Evolutionary conservation across 306 rosid species (phyloP).

Genomic region (Ziziphus jujuba): DNA sequence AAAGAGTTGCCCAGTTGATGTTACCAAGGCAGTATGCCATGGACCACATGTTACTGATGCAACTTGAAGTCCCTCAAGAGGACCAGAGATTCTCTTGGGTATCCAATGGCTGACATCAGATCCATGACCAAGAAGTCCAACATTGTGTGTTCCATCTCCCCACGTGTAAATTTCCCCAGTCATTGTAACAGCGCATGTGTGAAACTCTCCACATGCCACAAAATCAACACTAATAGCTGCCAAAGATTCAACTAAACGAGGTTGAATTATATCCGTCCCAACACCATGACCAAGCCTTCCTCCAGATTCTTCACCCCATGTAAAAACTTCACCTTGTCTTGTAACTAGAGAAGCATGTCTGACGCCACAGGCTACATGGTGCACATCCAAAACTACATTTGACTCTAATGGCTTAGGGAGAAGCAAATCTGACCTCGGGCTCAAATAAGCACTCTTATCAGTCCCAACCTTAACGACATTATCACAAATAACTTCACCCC

Average conservation of each 20-base stretch:
- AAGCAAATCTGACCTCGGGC: conserved; percentile 80
- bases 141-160: conserved; percentile 98
- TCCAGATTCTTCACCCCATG: conserved; percentile 99
- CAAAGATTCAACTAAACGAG: conserved; percentile 79
- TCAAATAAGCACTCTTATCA: conserved; percentile 58
- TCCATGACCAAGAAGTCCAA: conserved; percentile 98
- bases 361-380: conserved; percentile 93
- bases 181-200: conserved; percentile 91
- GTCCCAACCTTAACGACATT: conserved; percentile 65
- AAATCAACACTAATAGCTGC: conserved; percentile 68
- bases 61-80: conserved; percentile 89
- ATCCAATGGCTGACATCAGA: conserved; percentile 90
- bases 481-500: conserved; percentile 93
- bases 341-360: conserved; percentile 87
- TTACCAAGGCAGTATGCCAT: conserved; percentile 94
- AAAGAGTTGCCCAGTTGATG: conserved; percentile 82
- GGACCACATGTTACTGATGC: conserved; percentile 98
- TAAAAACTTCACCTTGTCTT: conserved; percentile 92
- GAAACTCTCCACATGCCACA: conserved; percentile 98
- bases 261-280: conserved; percentile 81
- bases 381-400: conserved; percentile 83
- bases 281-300: conserved; percentile 99
- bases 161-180: conserved; percentile 90
- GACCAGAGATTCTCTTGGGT: conserved; percentile 86
- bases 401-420: conserved; percentile 88